These are phyloP conservation scores for Mycena haematopus DNA, from an alignment of 768 basidiomycete species.

Conservation along the genomic window DNA sequence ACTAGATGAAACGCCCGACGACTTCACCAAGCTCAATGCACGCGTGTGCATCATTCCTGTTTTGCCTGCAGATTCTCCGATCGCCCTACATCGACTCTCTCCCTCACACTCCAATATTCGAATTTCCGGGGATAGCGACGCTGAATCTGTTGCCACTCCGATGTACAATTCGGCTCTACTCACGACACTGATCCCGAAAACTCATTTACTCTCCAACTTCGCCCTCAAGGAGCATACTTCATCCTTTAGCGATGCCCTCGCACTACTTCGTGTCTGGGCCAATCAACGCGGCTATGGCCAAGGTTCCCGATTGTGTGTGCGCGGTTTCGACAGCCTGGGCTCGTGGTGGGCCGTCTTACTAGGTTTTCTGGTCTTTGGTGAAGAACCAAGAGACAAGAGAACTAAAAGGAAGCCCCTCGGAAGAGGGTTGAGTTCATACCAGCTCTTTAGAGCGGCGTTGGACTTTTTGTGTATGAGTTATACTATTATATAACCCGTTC, in stretches of 20 bases:
- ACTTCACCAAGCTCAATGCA: slow-evolving; percentile 73
- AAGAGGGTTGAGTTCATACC: slow-evolving; percentile 87
- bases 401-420: slow-evolving; percentile 67
- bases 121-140: slow-evolving; percentile 30
- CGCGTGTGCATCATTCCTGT: slow-evolving; percentile 79
- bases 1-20: slow-evolving; percentile 56
- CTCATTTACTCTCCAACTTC: slow-evolving; percentile 61
- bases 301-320: slow-evolving; percentile 60
- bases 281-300: slow-evolving; percentile 81
- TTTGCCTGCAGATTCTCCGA: slow-evolving; percentile 63
- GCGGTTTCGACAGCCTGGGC: slow-evolving; percentile 74
- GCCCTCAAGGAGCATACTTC: slow-evolving; percentile 60
- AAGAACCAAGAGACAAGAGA: slow-evolving; percentile 52
- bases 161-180: slow-evolving; percentile 82
- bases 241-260: slow-evolving; percentile 74
- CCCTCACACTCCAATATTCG: slow-evolving; percentile 73
- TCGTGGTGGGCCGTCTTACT: slow-evolving; percentile 73
- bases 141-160: slow-evolving; percentile 60
- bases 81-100: slow-evolving; percentile 70
- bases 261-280: slow-evolving; percentile 89
- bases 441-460: slow-evolving; percentile 83
- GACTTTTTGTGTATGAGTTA: slow-evolving; percentile 76
- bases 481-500: slow-evolving; percentile 3
- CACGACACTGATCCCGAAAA: slow-evolving; percentile 51
- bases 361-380: slow-evolving; percentile 68